Base-by-base conservation (phyloP, 192 early-diverging fungal genomes). In the Dispira parvispora region DNA sequence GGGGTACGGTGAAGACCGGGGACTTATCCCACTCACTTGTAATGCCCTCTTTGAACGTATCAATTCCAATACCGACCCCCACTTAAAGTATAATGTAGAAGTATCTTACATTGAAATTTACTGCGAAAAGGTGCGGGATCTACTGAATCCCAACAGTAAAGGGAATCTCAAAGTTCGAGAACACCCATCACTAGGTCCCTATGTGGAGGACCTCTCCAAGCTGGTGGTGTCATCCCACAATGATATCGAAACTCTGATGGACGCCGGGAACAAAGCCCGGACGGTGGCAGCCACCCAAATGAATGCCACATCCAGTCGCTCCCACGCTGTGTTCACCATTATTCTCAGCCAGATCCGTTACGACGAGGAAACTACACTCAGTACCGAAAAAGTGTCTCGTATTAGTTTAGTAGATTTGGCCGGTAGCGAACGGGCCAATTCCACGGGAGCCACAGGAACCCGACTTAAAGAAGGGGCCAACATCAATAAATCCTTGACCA, bases 51-150 rank as follows among this genome's bases (percentile, higher is more conserved):
- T 96, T 70, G 70, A 76, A 26, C 65, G 78, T 52, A 89, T 90
- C 61, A 57, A 58, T 10, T 45, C 68, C 43, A 72, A 66, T 20
- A 65, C 42, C 10, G 73, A 84, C 46, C 61, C 73, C 26, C 64
- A 63, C 18, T 26, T 76, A 4, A 74, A 80, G 44, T 84, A 77
- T 63, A 72, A 79, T 23, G 88, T 91, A 10, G 82, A 88, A 66
- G 88, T 90, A 18, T 87, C 85, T 18, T 97, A 96, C 70, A 78
- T 96, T 64, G 94, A 97, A 70, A 91, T 94, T 28, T 92, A 92
- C 73, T 88, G 87, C 62, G 90, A 92, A 69, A 75, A 78, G 9
- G 89, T 92, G 26, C 75, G 83, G 1, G 90, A 92, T 75, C 66
- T 92, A 43, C 73, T 92, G 8, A 88, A 86, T 56, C 87, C 87